Base-by-base conservation (phyloP, 768 basidiomycete genomes). In the Russula emetica region DNA sequence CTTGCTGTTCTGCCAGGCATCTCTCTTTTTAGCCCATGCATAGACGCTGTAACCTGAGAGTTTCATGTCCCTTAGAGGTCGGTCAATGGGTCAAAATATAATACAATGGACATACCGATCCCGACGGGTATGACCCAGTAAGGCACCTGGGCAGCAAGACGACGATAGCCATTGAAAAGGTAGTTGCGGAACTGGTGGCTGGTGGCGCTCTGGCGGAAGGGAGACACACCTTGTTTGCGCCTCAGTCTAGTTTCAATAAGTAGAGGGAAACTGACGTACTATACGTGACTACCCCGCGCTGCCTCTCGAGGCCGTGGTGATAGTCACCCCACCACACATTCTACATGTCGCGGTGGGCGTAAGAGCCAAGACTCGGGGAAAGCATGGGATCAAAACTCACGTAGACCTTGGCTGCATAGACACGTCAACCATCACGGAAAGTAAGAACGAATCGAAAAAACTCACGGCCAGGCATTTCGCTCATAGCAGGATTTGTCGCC, bases 301-400 rank as follows among this genome's bases (percentile, higher is more conserved):
- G 85, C 58, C 50, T 63, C 72, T 85, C 85, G 63, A 79, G 79
- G 53, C 80, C 78, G 62, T 83, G 80, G 69, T 80, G 78, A 61
- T 77, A 76, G 75, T 90, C 85, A 77, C 92, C 92, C 92, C 92
- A 95, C 92, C 92, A 94, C 58, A 86, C 79, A 74, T 80, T 87
- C 90, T 94, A 73, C n/a, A 50, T 36, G 52, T 18, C 55, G 49
- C 51, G 51, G 40, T 14, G 16, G 20, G 36, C 11, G 44, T 50
- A 28, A 60, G 56, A 47, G 22, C 9, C 26, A 52, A 10, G 7
- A 24, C 16, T 18, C 40, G 16, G 18, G 1, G 20, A 24, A 11
- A 18, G 38, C 20, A 8, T 57, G 49, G 55, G 57, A 40, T 26
- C 22, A 30, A 22, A 45, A 79, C 90, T 82, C 78, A 92, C 90